Conservation (phyloP, 75 land plant genomes). For the Isoetes taiwanensis region DNA sequence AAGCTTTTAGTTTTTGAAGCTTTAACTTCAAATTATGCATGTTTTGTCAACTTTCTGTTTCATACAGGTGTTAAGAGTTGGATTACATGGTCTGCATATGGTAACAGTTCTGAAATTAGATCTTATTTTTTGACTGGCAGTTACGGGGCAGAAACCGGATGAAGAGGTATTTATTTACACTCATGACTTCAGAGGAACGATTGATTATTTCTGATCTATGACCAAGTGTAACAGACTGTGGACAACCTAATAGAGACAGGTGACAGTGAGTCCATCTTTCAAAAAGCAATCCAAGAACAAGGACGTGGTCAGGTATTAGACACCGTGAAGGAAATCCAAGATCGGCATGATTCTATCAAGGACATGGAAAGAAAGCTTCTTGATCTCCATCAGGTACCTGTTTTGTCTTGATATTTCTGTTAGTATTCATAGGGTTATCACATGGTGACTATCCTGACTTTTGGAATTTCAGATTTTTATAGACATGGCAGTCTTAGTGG, state of each 20-base stretch:
- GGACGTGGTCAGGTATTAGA: constrained; percentile 4
- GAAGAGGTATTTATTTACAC: not conserved
- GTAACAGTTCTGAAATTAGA: too few species aligned
- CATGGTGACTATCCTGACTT: too few species aligned
- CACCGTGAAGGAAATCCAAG: constrained; percentile 1
- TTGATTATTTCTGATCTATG: not conserved
- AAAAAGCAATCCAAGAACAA: constrained; percentile 6
- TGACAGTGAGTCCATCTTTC: constrained; percentile 6
- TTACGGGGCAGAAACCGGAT: not conserved
- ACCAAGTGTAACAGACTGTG: not conserved
- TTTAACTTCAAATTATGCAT: too few species aligned
- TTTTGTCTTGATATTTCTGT: too few species aligned
- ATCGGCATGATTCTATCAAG: not conserved
- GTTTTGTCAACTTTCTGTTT: too few species aligned
- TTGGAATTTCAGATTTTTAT: not conserved
- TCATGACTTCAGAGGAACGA: not conserved
- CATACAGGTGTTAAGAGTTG: too few species aligned
- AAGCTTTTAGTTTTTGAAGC: too few species aligned
- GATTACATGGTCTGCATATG: too few species aligned
- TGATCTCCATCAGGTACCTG: not conserved
- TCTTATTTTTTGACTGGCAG: too few species aligned
- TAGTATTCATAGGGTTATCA: too few species aligned
- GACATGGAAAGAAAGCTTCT: constrained; percentile 5
- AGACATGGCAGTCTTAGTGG: constrained; percentile 5
- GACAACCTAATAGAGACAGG: not conserved